Conservation (phyloP, 306 rosid species). For the Lotus japonicus region DNA sequence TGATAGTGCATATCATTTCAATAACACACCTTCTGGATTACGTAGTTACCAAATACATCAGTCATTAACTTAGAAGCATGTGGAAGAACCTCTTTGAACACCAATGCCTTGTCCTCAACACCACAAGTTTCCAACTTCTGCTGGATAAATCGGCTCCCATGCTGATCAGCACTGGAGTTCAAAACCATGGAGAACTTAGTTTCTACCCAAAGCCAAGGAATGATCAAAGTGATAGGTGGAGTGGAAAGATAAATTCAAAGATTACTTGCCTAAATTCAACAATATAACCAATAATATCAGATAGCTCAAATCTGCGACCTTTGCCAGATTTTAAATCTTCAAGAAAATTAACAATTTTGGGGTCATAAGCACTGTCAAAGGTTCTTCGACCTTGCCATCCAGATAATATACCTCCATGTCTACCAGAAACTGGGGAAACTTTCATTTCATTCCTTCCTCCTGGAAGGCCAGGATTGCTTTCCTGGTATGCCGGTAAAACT, state of each 20-base stretch:
- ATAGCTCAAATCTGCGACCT: slow-evolving; percentile 51
- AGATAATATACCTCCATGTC: slow-evolving; percentile 34
- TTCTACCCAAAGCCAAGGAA: slow-evolving; percentile 6
- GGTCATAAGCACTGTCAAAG: slow-evolving; percentile 34
- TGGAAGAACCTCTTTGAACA: slow-evolving; percentile 51
- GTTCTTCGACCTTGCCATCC: slow-evolving; percentile 47
- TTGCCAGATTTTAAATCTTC: slow-evolving; percentile 51
- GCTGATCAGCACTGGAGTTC: slow-evolving; percentile 48
- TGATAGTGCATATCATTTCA: neutral
- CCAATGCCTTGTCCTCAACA: slow-evolving; percentile 39
- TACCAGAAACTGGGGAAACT: slow-evolving; percentile 27
- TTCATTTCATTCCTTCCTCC: slow-evolving; percentile 45
- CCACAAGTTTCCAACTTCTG: slow-evolving; percentile 42
- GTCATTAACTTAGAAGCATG: slow-evolving; percentile 44
- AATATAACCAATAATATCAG: slow-evolving; percentile 46
- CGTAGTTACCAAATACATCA: slow-evolving; percentile 53
- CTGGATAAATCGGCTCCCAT: slow-evolving; percentile 56
- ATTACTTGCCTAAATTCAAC: slow-evolving; percentile 47
- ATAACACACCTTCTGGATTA: slow-evolving; percentile 42
- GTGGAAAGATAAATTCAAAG: neutral
- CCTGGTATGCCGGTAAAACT: slow-evolving; percentile 34
- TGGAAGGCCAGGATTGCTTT: slow-evolving; percentile 30
- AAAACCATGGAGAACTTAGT: slow-evolving; percentile 25
- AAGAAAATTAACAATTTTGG: slow-evolving; percentile 43
- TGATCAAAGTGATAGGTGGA: neutral